These are phyloP conservation scores for Chlorella sp. DNA, from an alignment of 139 green algal species.

Conservation along the genomic window DNA sequence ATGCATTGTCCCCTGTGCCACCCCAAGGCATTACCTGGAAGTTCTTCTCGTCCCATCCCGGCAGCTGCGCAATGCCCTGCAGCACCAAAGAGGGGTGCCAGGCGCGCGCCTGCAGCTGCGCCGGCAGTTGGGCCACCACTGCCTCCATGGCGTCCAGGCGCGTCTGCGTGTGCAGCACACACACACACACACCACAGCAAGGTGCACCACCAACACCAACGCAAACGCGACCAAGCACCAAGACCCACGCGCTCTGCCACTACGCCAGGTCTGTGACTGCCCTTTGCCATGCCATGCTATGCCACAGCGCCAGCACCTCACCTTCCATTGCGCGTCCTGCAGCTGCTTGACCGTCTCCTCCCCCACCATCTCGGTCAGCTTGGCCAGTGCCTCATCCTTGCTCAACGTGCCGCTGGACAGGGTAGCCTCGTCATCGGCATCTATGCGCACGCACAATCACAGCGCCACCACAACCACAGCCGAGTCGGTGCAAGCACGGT, in stretches of 20 bases:
- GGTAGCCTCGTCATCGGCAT: constrained; percentile 34
- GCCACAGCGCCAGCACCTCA: too few species aligned
- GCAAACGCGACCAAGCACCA: too few species aligned
- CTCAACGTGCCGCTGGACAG: constrained; percentile 28
- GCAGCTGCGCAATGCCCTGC: constrained; percentile 60
- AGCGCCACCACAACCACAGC: too few species aligned
- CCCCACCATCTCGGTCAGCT: constrained; percentile 48
- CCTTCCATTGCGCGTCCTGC: constrained; percentile 79
- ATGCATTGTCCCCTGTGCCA: too few species aligned
- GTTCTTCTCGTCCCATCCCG: constrained; percentile 92
- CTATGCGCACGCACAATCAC: not conserved
- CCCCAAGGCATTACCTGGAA: constrained; percentile 97
- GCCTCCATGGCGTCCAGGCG: constrained; percentile 73
- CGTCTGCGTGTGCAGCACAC: constrained; percentile 24
- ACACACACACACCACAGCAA: too few species aligned
- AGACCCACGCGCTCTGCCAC: too few species aligned
- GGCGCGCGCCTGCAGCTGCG: constrained; percentile 19
- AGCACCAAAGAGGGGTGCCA: constrained; percentile 40
- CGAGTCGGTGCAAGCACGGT: too few species aligned
- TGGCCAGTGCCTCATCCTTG: constrained; percentile 42
- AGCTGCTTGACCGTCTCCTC: constrained; percentile 52
- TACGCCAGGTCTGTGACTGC: too few species aligned
- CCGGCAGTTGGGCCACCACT: constrained; percentile 47
- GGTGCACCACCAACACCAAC: too few species aligned
- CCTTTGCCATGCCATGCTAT: not conserved